Percentiles rank a stretch among this genome's conserved stretches.
These are phyloP conservation scores for Penicillium janthinellum DNA, from an alignment of 2,329 filamentous ascomycete species.

Conservation along the genomic window DNA sequence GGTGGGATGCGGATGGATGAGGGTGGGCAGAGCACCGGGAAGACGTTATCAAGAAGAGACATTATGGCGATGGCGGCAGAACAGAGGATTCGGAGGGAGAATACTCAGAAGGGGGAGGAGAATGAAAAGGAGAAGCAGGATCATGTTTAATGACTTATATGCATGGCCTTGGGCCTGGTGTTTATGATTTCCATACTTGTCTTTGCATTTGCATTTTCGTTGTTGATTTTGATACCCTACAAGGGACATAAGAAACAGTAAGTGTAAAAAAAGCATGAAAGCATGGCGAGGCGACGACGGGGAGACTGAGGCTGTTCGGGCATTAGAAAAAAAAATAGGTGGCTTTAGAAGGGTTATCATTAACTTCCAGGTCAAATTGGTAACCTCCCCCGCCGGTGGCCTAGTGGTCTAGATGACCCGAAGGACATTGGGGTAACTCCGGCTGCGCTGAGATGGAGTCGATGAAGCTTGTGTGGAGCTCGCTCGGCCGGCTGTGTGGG, in stretches of 20 bases:
- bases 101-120: conserved; percentile 37
- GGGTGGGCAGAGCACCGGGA: conserved; percentile 37
- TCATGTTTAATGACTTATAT: conserved; percentile 16
- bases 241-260: conserved; percentile 43
- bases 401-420: too few species aligned
- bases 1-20: conserved; percentile 55
- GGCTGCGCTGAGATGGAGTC: too few species aligned
- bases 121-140: conserved; percentile 34
- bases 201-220: conserved; percentile 1
- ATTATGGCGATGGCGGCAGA: conserved; percentile 74
- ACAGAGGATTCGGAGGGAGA: conserved; percentile 61
- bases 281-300: conserved; percentile 26
- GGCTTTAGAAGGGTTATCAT: too few species aligned
- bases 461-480: too few species aligned
- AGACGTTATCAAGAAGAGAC: conserved; percentile 62
- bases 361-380: too few species aligned
- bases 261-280: conserved; percentile 39
- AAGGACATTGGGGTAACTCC: too few species aligned
- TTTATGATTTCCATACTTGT: background rate
- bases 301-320: background rate
- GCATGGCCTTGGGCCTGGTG: background rate
- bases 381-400: too few species aligned
- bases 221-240: conserved; percentile 6
- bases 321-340: too few species aligned
- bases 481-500: too few species aligned